Percentiles rank a stretch among this genome's conserved stretches.
phyloP scores from a whole-genome alignment of 768 basidiomycete species.

The Mycena rebaudengoi region DNA sequence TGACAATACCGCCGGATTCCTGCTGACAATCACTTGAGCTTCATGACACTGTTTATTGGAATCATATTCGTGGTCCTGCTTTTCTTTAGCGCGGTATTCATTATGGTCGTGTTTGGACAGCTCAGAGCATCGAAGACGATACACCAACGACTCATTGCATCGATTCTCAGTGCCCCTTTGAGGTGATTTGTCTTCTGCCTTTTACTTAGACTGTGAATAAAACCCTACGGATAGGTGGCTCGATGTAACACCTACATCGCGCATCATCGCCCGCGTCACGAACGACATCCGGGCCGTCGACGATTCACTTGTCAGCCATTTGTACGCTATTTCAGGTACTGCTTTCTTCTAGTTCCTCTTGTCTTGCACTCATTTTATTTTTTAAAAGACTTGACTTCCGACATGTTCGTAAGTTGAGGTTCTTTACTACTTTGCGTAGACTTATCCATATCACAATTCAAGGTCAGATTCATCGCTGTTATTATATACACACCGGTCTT shows the following conservation, averaged over 20 bases:
- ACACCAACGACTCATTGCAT: no score
- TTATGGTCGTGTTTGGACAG: no score
- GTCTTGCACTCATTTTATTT: no score
- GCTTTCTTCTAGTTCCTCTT: no score
- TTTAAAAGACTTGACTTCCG: no score
- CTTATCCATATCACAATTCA: slow-evolving; percentile 39
- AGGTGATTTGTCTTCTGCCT: background rate
- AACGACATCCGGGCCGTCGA: slow-evolving; percentile 74
- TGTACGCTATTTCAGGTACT: slow-evolving; percentile 39
- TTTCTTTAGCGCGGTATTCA: no score
- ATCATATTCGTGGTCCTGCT: no score
- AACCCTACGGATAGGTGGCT: slow-evolving; percentile 65
- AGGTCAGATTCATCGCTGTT: slow-evolving; percentile 55
- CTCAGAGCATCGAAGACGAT: no score
- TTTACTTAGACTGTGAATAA: background rate
- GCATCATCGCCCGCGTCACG: slow-evolving; percentile 72
- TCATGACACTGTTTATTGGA: no score
- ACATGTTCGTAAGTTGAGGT: slow-evolving; percentile 52
- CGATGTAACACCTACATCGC: slow-evolving; percentile 53
- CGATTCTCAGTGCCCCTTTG: background rate
- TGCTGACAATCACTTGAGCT: no score
- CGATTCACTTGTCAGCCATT: slow-evolving; percentile 37
- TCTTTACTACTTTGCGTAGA: slow-evolving; percentile 37
- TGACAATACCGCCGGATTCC: no score
- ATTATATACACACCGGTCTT: slow-evolving; percentile 56